phyloP scores from a whole-genome alignment of 345 rosid genomes.

The Camelina sativa region DNA sequence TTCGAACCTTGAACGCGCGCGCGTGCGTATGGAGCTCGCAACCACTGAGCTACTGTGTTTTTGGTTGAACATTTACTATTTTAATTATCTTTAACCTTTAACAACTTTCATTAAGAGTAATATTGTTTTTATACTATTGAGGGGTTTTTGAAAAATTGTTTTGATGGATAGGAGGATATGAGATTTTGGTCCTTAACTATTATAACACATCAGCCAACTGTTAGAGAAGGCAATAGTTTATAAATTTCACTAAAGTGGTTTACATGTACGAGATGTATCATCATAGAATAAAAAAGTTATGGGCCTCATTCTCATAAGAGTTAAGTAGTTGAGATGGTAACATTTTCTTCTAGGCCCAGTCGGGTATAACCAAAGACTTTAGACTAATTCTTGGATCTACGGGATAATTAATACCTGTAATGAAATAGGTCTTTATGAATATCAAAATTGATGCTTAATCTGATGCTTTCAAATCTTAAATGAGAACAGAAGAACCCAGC shows the following conservation, averaged over 20 bases:
- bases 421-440: not conserved
- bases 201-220: not conserved
- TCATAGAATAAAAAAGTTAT: not conserved
- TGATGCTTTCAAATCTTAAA: slow-evolving; percentile 9
- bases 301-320: not conserved
- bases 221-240: not conserved
- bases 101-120: no score
- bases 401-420: not conserved
- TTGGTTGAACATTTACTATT: no score
- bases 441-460: not conserved
- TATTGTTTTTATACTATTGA: no score
- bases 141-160: no score
- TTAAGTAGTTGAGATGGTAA: not conserved
- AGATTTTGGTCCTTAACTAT: no score
- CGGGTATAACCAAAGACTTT: not conserved
- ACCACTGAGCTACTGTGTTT: no score
- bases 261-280: not conserved
- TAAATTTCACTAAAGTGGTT: not conserved
- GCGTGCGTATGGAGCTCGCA: no score
- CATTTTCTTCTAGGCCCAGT: not conserved
- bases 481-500: slow-evolving; percentile 33
- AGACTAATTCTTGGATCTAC: not conserved
- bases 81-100: no score
- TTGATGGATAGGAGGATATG: no score
- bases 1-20: no score